phyloP scores from a whole-genome alignment of 495 filamentous ascomycete species.

The Daldinia grandis region DNA sequence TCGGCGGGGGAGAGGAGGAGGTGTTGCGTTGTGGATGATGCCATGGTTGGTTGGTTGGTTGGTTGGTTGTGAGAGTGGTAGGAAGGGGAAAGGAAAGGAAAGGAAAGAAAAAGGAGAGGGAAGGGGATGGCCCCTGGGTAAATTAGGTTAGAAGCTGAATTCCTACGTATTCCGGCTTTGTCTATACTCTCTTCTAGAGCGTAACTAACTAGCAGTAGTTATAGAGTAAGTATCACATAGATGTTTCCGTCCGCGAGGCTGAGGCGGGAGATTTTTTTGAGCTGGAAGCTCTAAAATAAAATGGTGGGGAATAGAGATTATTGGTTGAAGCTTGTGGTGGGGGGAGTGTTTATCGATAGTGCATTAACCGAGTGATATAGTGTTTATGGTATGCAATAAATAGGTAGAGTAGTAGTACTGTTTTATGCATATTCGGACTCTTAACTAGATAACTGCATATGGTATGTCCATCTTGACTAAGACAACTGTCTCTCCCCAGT shows the following conservation, averaged over 20 bases:
- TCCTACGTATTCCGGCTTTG: not conserved
- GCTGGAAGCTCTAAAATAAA: conserved; percentile 25
- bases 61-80: not conserved
- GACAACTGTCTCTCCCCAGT: too few relatives aligned
- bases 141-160: not conserved
- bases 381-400: conserved; percentile 38
- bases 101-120: not conserved
- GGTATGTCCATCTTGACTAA: too few relatives aligned
- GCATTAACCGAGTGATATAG: not conserved
- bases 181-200: not conserved
- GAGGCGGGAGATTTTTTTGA: conserved; percentile 43
- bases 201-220: not conserved
- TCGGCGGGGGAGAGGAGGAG: conserved; percentile 89
- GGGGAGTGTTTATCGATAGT: conserved; percentile 26
- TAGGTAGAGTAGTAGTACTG: not conserved
- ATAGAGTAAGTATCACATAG: not conserved
- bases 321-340: conserved; percentile 14
- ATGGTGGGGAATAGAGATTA: conserved; percentile 1
- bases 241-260: conserved; percentile 23
- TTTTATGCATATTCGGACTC: too few relatives aligned
- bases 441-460: too few relatives aligned
- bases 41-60: conserved; percentile 19
- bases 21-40: conserved; percentile 53
- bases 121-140: not conserved
- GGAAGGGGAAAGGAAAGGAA: not conserved